Conservation (phyloP, 345 rosid genomes). For the Erodium maritimum region DNA sequence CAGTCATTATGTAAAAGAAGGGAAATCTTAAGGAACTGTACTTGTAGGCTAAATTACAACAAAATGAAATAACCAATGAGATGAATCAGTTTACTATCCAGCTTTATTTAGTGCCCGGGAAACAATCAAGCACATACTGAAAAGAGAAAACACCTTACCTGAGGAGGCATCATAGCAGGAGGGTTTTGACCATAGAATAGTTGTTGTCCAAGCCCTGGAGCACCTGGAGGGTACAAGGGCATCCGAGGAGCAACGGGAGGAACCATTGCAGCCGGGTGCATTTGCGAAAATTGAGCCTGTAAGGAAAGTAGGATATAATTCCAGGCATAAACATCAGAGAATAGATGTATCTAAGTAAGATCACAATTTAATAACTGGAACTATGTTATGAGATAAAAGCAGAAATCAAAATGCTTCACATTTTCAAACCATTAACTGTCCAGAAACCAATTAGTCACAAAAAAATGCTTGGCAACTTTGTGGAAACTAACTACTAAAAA, state of each 20-base stretch:
- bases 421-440: background rate
- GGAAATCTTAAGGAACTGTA: too few species aligned
- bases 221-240: constrained; percentile 30
- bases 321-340: background rate
- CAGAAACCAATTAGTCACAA: too few species aligned
- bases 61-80: background rate
- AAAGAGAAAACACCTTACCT: constrained; percentile 8
- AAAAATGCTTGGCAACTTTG: too few species aligned
- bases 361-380: background rate
- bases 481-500: too few species aligned
- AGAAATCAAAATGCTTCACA: background rate
- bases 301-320: too few species aligned
- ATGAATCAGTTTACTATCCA: background rate
- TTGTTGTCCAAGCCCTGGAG: constrained; percentile 30
- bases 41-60: too few species aligned
- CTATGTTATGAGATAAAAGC: background rate
- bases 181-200: constrained; percentile 31
- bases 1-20: too few species aligned
- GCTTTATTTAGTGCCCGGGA: too few species aligned
- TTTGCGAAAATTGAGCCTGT: constrained; percentile 31
- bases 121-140: too few species aligned
- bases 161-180: constrained; percentile 25
- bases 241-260: constrained; percentile 25
- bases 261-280: constrained; percentile 27
- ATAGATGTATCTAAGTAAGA: background rate